Percentiles rank a stretch among this genome's conserved stretches.
phyloP scores from a whole-genome alignment of 441 rosid species.

The Jatropha multifida region DNA sequence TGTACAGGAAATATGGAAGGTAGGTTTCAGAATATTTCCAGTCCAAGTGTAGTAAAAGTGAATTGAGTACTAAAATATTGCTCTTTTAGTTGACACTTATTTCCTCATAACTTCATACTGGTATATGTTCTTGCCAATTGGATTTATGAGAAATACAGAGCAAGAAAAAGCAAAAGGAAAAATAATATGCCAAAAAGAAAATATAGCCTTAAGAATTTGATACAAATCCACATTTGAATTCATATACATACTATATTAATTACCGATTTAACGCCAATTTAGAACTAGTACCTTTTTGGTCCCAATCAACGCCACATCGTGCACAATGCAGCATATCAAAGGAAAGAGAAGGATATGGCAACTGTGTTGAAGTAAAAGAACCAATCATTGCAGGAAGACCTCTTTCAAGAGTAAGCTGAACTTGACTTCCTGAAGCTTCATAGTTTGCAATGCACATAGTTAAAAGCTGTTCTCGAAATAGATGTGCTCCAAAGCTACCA shows the following conservation, averaged over 20 bases:
- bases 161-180: neutral
- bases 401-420: conserved; percentile 95
- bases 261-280: neutral
- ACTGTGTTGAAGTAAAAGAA: conserved; percentile 73
- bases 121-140: neutral
- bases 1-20: neutral
- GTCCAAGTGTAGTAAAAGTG: neutral
- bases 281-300: conserved; percentile 70
- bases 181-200: neutral
- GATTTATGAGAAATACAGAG: neutral
- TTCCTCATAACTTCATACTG: neutral
- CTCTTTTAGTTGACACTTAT: neutral
- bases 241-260: neutral
- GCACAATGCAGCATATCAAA: conserved; percentile 99
- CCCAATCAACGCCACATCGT: conserved; percentile 92
- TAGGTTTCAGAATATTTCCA: neutral
- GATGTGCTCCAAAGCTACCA: conserved; percentile 99
- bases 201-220: neutral
- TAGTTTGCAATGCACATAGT: conserved; percentile 97
- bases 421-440: conserved; percentile 98
- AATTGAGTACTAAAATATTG: neutral
- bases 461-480: conserved; percentile 71
- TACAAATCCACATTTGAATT: neutral
- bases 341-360: conserved; percentile 96
- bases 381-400: conserved; percentile 99